phyloP scores from a whole-genome alignment of 495 filamentous ascomycete genomes.

The Trichoderma erinaceum region DNA sequence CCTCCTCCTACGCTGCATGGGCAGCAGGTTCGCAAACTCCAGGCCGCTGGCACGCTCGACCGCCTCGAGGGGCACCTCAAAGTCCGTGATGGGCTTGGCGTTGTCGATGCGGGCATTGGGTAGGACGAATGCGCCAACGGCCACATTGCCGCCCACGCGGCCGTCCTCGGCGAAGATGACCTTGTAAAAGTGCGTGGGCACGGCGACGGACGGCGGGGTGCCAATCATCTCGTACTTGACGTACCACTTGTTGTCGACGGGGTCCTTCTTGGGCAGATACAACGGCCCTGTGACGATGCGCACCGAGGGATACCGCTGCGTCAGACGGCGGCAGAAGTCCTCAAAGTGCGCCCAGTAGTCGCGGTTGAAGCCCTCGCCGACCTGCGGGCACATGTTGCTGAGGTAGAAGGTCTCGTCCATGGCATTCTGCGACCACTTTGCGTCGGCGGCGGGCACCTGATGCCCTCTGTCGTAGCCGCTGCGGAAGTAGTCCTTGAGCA shows the following conservation, averaged over 20 bases:
- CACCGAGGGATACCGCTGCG: conserved; percentile 72
- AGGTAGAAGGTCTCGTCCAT: conserved; percentile 93
- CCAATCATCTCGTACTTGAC: conserved; percentile 97
- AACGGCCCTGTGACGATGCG: conserved; percentile 89
- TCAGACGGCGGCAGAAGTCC: conserved; percentile 85
- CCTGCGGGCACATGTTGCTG: conserved; percentile 96
- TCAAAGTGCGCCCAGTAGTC: conserved; percentile 99
- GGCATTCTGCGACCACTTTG: conserved; percentile 87
- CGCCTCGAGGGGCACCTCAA: conserved; percentile 88
- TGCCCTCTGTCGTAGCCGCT: conserved; percentile 96
- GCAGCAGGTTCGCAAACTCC: conserved; percentile 79
- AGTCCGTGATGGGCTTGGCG: conserved; percentile 73
- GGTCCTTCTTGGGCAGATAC: conserved; percentile 76
- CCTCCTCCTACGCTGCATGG: conserved; percentile 61
- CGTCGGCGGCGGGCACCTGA: conserved; percentile 93
- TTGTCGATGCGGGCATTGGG: conserved; percentile 90
- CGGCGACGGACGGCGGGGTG: conserved; percentile 85
- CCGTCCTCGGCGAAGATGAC: conserved; percentile 93
- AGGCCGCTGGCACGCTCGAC: conserved; percentile 87
- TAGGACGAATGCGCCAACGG: conserved; percentile 88
- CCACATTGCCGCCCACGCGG: conserved; percentile 64
- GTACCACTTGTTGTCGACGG: conserved; percentile 83
- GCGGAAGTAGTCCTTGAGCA: conserved; percentile 86
- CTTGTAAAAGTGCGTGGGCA: conserved; percentile 98
- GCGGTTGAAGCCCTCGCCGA: conserved; percentile 94